Evolutionary conservation across 495 filamentous ascomycete species (phyloP).

Genomic region (Aspergillus taichungensis): DNA sequence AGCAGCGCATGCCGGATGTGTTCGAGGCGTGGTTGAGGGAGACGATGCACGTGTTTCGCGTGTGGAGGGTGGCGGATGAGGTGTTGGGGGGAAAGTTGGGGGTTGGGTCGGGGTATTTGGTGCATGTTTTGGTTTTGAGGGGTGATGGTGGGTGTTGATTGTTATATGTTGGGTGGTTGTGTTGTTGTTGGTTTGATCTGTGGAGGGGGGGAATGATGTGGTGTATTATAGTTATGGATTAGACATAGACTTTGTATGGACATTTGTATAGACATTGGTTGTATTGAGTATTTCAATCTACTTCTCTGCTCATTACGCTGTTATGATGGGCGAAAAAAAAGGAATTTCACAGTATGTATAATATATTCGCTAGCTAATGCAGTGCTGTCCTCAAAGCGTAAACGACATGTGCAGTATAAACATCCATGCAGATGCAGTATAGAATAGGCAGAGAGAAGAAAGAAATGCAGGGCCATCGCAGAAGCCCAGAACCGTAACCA

Average conservation of each 20-base stretch:
- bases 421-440: not conserved
- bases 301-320: too few relatives aligned
- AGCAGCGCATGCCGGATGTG: slow-evolving; percentile 73
- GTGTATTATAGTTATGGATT: too few relatives aligned
- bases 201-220: too few relatives aligned
- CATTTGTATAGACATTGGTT: too few relatives aligned
- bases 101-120: slow-evolving; percentile 39
- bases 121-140: slow-evolving; percentile 31
- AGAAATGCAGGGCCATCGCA: not conserved
- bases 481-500: not conserved
- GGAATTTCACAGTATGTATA: too few relatives aligned
- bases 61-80: slow-evolving; percentile 68
- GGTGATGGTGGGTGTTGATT: slow-evolving; percentile 1
- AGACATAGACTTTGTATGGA: too few relatives aligned
- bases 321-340: too few relatives aligned
- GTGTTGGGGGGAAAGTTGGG: slow-evolving; percentile 46
- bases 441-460: not conserved
- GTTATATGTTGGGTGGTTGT: not conserved
- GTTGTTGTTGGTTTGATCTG: too few relatives aligned
- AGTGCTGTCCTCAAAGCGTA: not conserved
- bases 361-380: too few relatives aligned
- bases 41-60: slow-evolving; percentile 56
- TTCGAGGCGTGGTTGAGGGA: slow-evolving; percentile 73
- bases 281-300: too few relatives aligned
- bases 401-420: not conserved